Evolutionary conservation across 1,284 basidiomycete species (phyloP).

Genomic region (Baeospora myosura): DNA sequence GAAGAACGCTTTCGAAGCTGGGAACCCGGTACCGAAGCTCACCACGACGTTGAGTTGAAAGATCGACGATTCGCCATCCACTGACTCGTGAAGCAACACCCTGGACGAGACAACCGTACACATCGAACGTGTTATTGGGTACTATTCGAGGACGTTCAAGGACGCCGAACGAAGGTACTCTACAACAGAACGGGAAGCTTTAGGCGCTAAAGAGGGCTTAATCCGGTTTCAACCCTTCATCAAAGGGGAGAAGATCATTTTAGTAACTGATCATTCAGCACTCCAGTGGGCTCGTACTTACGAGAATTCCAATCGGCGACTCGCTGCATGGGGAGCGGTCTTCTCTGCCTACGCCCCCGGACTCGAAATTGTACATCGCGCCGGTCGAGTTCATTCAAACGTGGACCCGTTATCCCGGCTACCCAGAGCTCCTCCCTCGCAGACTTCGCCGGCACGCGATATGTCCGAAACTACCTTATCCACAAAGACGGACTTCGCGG

Average conservation of each 20-base stretch:
- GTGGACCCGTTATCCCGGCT: too few relatives aligned
- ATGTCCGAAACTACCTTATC: too few relatives aligned
- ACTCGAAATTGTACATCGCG: too few relatives aligned
- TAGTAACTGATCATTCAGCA: conserved; percentile 1
- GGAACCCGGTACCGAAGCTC: not conserved
- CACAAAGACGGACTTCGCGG: too few relatives aligned
- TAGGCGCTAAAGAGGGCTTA: conserved; percentile 1
- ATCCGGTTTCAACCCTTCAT: not conserved
- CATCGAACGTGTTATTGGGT: conserved; percentile 15
- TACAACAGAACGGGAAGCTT: not conserved
- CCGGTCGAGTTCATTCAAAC: too few relatives aligned
- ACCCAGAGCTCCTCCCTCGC: too few relatives aligned
- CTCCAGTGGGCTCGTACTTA: too few relatives aligned
- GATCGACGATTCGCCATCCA: not conserved
- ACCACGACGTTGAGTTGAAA: not conserved
- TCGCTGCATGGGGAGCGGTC: too few relatives aligned
- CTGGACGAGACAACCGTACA: not conserved
- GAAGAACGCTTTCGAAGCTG: not conserved
- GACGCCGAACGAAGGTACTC: conserved; percentile 4
- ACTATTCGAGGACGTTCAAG: conserved; percentile 15
- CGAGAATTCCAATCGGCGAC: too few relatives aligned
- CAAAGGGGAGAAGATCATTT: not conserved
- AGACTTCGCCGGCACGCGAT: too few relatives aligned
- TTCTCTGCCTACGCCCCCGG: too few relatives aligned
- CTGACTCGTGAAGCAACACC: not conserved